Evolutionary conservation across 305 asterid genomes (phyloP).

Genomic region (Lippia alba): DNA sequence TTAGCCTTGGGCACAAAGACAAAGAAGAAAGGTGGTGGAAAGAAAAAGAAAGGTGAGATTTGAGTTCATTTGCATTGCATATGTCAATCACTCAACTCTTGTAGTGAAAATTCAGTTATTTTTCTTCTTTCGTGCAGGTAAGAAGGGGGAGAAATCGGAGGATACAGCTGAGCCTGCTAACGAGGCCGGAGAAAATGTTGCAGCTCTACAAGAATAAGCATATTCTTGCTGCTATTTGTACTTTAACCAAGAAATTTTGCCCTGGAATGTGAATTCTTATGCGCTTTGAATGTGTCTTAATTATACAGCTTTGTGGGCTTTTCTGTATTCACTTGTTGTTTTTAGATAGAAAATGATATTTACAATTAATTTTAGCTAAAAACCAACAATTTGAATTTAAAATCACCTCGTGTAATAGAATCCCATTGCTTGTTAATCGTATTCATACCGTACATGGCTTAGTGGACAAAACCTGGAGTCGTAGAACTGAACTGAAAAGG

Average conservation of each 20-base stretch:
- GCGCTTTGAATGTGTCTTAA: conserved; percentile 10
- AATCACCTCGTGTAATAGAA: too few relatives aligned
- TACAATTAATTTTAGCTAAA: too few relatives aligned
- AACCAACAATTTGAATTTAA: too few relatives aligned
- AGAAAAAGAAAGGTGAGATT: conserved; percentile 44
- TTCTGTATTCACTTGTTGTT: conserved; percentile 20
- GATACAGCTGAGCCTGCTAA: conserved; percentile 37
- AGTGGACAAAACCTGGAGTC: too few relatives aligned
- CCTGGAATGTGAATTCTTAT: conserved; percentile 37
- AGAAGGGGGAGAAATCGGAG: conserved; percentile 54
- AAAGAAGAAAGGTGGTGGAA: conserved; percentile 48
- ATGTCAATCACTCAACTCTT: not conserved
- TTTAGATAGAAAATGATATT: not conserved
- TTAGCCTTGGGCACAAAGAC: conserved; percentile 55
- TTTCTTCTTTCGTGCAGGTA: conserved; percentile 35
- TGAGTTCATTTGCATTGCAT: not conserved
- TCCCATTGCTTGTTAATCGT: too few relatives aligned
- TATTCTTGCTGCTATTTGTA: not conserved
- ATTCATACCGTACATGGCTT: too few relatives aligned
- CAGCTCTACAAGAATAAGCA: conserved; percentile 37
- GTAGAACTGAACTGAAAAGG: too few relatives aligned
- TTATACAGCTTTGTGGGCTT: conserved; percentile 31
- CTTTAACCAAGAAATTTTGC: conserved; percentile 36
- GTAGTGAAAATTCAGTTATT: not conserved
- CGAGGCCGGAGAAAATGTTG: conserved; percentile 39